Evolutionary conservation across 345 rosid genomes (phyloP), one percentile per base, ranked within the genome.

Genomic region (Corymbia maculata): DNA sequence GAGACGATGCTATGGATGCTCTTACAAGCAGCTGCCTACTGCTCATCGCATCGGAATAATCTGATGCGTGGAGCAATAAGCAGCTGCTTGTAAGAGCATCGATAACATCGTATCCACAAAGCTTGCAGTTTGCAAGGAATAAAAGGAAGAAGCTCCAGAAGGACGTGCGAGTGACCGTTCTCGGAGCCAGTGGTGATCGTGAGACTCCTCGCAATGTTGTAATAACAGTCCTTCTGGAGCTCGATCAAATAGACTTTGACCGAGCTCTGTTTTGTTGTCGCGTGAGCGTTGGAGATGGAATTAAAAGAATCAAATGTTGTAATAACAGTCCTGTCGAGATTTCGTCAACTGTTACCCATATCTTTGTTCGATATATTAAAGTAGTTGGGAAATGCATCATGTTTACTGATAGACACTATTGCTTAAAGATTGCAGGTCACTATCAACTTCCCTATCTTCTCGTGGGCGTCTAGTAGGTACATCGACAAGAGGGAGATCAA

Each of bases 151-250:
- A 88, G 85, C 75, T 88, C 49, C 91, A 92, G 70, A 95, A 94
- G 90, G 94, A 95, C 90, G 93, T 93, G 92, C 93, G 95, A 32
- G 91, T 97, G 80, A 99, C 97, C 85, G 97, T 97, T 91, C 98
- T 98, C 52, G 99, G 99, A 89, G 98, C 99, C 47, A 98, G 99
- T 90, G 99, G 99, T 50, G n/a, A n/a, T n/a, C n/a, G n/a, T n/a
- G n/a, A n/a, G n/a, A n/a, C n/a, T n/a, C n/a, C n/a, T n/a, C n/a
- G n/a, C n/a, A n/a, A n/a, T n/a, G n/a, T n/a, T n/a, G n/a, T n/a
- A n/a, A n/a, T n/a, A n/a, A n/a, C n/a, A n/a, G n/a, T n/a, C n/a
- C n/a, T n/a, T n/a, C n/a, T n/a, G n/a, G n/a, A n/a, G n/a, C n/a
- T n/a, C n/a, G n/a, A n/a, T n/a, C n/a, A n/a, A n/a, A n/a, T n/a